Conservation (phyloP, 306 rosid genomes). For the Medicago arabica region DNA sequence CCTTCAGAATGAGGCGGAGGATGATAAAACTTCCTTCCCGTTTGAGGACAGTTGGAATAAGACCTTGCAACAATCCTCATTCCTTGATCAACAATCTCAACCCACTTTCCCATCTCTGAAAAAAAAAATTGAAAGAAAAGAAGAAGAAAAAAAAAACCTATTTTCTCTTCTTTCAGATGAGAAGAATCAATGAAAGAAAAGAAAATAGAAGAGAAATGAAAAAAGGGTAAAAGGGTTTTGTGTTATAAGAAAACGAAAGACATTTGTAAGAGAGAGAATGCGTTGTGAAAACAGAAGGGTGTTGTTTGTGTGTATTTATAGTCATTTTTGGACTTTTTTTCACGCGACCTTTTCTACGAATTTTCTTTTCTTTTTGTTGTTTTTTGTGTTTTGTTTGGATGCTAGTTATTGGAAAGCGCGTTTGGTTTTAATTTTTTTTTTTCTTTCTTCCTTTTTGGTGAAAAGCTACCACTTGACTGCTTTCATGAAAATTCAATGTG, state of each 20-base stretch:
- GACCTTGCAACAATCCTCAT: conserved; percentile 59
- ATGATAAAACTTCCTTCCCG: conserved; percentile 72
- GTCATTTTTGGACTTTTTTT: neutral
- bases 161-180: conserved; percentile 5
- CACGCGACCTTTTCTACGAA: neutral
- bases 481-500: too few species aligned
- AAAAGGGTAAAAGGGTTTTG: neutral
- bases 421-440: neutral
- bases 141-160: neutral
- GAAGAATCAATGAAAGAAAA: neutral
- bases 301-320: neutral
- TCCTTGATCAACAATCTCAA: conserved; percentile 65
- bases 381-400: neutral
- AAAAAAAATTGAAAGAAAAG: too few species aligned
- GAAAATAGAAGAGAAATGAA: neutral
- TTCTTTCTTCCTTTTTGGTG: neutral
- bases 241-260: conserved; percentile 17
- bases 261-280: neutral
- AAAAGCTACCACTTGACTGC: too few species aligned
- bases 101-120: conserved; percentile 54
- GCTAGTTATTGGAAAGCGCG: conserved; percentile 28
- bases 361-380: neutral
- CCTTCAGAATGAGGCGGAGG: conserved; percentile 55
- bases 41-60: conserved; percentile 72
- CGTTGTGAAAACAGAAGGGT: neutral